Evolutionary conservation across 2,329 filamentous ascomycete genomes (phyloP).

Genomic region (Aspergillus bombycis): DNA sequence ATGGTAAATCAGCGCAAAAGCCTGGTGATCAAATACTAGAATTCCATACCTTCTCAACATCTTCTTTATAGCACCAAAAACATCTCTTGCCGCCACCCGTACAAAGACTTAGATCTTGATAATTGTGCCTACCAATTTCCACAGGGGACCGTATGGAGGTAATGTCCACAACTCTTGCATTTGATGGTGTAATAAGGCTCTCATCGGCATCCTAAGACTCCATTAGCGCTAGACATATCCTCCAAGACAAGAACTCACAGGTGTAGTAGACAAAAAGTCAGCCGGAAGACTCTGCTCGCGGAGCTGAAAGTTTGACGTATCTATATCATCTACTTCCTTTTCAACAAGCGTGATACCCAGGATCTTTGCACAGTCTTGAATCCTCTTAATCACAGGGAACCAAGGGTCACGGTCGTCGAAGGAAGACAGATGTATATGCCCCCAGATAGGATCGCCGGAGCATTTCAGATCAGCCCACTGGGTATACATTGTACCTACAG

Average conservation of each 20-base stretch:
- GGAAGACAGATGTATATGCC: constrained; percentile 24
- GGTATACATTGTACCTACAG: constrained; percentile 13
- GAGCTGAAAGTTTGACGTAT: constrained; percentile 9
- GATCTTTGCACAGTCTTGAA: constrained; percentile 13
- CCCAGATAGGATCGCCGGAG: constrained; percentile 25
- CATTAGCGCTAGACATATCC: not conserved
- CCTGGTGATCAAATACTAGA: not conserved
- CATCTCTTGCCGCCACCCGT: constrained; percentile 25
- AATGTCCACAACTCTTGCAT: not conserved
- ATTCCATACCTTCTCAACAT: not conserved
- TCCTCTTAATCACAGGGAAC: constrained; percentile 17
- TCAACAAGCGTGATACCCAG: constrained; percentile 9
- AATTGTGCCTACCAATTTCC: not conserved
- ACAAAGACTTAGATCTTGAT: constrained; percentile 12
- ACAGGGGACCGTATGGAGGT: not conserved
- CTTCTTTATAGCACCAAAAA: constrained; percentile 27
- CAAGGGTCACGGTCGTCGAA: constrained; percentile 22
- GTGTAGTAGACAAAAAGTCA: not conserved
- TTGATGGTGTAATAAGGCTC: not conserved
- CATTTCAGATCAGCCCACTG: constrained; percentile 30
- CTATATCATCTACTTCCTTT: constrained; percentile 18
- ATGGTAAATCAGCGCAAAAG: not conserved
- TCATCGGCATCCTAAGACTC: not conserved
- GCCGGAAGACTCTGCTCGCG: not conserved
- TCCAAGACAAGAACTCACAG: not conserved